phyloP scores from a whole-genome alignment of 1,284 basidiomycete species.

The Schizophyllum amplum region DNA sequence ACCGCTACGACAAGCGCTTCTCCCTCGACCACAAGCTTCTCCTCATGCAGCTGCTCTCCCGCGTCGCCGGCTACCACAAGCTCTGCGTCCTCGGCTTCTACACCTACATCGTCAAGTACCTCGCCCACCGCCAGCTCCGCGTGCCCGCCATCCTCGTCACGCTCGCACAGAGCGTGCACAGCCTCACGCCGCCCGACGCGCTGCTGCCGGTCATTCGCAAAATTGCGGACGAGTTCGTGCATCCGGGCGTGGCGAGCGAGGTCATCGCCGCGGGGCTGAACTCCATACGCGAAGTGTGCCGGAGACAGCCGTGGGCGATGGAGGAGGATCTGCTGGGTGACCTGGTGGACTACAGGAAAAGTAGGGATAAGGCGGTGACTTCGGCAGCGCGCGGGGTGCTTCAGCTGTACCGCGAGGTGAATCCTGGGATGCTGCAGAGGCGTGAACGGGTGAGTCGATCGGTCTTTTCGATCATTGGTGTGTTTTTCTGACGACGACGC shows the following conservation, averaged over 20 bases:
- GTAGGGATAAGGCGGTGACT: constrained; percentile 89
- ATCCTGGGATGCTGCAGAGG: constrained; percentile 87
- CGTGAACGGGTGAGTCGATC: constrained; percentile 64
- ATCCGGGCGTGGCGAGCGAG: constrained; percentile 93
- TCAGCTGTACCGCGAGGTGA: constrained; percentile 93
- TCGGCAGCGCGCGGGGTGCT: constrained; percentile 84
- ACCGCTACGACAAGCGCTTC: constrained; percentile 85
- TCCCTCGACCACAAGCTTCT: constrained; percentile 96
- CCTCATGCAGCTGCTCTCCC: constrained; percentile 95
- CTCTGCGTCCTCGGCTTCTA: constrained; percentile 95
- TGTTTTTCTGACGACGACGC: constrained; percentile 2
- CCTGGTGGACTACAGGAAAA: constrained; percentile 91
- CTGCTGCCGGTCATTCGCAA: constrained; percentile 88
- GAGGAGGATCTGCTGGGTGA: constrained; percentile 90
- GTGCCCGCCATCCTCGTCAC: constrained; percentile 93
- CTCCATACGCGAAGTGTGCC: constrained; percentile 87
- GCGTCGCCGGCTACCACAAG: constrained; percentile 91
- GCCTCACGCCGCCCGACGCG: constrained; percentile 91
- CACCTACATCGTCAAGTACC: constrained; percentile 92
- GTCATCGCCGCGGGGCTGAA: constrained; percentile 96
- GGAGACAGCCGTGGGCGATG: constrained; percentile 95
- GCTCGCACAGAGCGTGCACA: constrained; percentile 93
- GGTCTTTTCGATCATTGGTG: constrained; percentile 1
- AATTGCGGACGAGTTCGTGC: constrained; percentile 93
- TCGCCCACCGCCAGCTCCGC: constrained; percentile 88